Conservation (phyloP, 139 green algal genomes). For the Closterium sp. region DNA sequence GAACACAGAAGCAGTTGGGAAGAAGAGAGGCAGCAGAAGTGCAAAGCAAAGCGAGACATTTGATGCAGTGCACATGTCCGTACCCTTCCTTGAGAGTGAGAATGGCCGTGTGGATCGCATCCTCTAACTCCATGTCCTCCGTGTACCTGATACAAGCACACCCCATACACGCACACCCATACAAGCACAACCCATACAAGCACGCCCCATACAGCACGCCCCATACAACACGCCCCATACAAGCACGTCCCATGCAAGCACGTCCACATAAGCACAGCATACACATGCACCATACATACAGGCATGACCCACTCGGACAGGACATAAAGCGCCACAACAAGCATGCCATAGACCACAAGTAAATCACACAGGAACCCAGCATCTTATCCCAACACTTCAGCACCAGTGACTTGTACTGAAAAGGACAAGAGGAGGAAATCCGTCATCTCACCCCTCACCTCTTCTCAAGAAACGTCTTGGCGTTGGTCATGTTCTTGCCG, state of each 20-base stretch:
- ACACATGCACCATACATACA: background rate
- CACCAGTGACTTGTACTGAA: no score
- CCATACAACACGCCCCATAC: background rate
- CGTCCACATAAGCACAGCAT: background rate
- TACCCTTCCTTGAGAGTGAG: conserved; percentile 90
- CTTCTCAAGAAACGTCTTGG: conserved; percentile 76
- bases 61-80: no score
- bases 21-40: background rate
- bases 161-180: background rate
- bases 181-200: background rate
- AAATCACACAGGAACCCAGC: no score
- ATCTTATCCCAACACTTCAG: no score
- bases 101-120: conserved; percentile 96
- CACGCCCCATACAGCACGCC: background rate
- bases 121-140: conserved; percentile 98
- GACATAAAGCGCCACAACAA: no score
- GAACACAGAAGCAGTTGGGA: background rate
- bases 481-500: conserved; percentile 97
- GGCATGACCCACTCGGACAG: no score
- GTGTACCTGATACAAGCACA: conserved; percentile 63
- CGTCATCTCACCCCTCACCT: no score
- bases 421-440: no score
- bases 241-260: background rate
- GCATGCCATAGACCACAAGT: no score
- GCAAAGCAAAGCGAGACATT: no score